These are phyloP conservation scores for Penicillium diatomitis DNA, from an alignment of 495 filamentous ascomycete genomes.

Conservation along the genomic window DNA sequence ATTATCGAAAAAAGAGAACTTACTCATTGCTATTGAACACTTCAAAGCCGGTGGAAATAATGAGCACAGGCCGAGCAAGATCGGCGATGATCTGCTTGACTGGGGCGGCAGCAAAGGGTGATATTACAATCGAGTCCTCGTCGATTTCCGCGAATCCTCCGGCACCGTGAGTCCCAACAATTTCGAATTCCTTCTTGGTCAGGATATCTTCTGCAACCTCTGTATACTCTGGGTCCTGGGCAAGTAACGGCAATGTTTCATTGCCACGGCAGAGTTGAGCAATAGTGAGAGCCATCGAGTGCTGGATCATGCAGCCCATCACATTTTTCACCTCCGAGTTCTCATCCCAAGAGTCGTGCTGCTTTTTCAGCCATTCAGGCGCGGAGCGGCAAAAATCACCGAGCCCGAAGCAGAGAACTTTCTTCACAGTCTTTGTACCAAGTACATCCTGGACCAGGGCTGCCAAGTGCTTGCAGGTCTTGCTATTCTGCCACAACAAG, in stretches of 20 bases:
- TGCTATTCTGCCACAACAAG: slow-evolving; percentile 23
- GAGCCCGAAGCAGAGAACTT: slow-evolving; percentile 32
- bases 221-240: slow-evolving; percentile 28
- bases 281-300: slow-evolving; percentile 27
- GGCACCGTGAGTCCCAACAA: slow-evolving; percentile 29
- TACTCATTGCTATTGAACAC: slow-evolving; percentile 22
- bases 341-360: slow-evolving; percentile 20
- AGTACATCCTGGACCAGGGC: slow-evolving; percentile 20
- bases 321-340: slow-evolving; percentile 21
- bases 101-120: slow-evolving; percentile 21
- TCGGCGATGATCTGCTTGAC: slow-evolving; percentile 30
- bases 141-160: slow-evolving; percentile 32
- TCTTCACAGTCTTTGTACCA: slow-evolving; percentile 20
- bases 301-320: slow-evolving; percentile 21
- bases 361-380: slow-evolving; percentile 22
- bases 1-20: slow-evolving; percentile 19
- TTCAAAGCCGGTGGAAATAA: slow-evolving; percentile 19
- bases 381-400: slow-evolving; percentile 26
- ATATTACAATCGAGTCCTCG: slow-evolving; percentile 26
- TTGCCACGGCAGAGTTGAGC: slow-evolving; percentile 23
- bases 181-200: slow-evolving; percentile 24
- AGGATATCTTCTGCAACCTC: slow-evolving; percentile 23
- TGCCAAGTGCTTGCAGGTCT: slow-evolving; percentile 18
- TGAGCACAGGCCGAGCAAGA: slow-evolving; percentile 24
- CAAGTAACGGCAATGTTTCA: slow-evolving; percentile 14